These are phyloP conservation scores for Neofusicoccum sp. DNA, from an alignment of 2,329 filamentous ascomycete genomes.

Conservation along the genomic window DNA sequence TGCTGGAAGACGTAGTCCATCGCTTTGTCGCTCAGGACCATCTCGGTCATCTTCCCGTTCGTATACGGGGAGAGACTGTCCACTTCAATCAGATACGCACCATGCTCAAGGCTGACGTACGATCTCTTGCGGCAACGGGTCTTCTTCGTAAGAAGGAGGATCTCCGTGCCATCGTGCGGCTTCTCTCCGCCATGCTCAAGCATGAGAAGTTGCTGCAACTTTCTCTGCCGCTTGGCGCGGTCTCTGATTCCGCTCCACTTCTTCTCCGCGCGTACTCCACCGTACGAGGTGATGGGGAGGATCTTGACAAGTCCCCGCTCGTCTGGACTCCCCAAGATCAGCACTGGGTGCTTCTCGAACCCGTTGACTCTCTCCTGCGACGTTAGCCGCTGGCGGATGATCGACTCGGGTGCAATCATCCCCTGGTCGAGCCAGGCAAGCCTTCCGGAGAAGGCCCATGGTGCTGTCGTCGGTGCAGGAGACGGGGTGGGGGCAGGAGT, in stretches of 20 bases:
- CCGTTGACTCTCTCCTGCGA: not conserved
- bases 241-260: not conserved
- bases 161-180: not conserved
- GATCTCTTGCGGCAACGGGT: not conserved
- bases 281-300: slow-evolving; percentile 5
- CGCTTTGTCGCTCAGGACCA: not conserved
- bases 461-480: not conserved
- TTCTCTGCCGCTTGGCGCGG: not conserved
- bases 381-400: not conserved
- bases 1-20: not conserved
- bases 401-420: not conserved
- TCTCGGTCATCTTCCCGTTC: not conserved
- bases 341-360: slow-evolving; percentile 2
- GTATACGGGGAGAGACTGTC: not conserved
- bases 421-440: not conserved
- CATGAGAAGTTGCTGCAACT: not conserved
- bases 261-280: not conserved
- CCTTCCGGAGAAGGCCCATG: not conserved
- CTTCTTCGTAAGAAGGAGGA: not conserved
- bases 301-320: not conserved
- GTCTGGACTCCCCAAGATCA: not conserved
- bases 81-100: not conserved
- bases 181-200: not conserved
- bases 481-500: not conserved
- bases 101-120: not conserved